phyloP scores from a whole-genome alignment of 148 eudicot genomes.

The Vaccinium myrtillus region DNA sequence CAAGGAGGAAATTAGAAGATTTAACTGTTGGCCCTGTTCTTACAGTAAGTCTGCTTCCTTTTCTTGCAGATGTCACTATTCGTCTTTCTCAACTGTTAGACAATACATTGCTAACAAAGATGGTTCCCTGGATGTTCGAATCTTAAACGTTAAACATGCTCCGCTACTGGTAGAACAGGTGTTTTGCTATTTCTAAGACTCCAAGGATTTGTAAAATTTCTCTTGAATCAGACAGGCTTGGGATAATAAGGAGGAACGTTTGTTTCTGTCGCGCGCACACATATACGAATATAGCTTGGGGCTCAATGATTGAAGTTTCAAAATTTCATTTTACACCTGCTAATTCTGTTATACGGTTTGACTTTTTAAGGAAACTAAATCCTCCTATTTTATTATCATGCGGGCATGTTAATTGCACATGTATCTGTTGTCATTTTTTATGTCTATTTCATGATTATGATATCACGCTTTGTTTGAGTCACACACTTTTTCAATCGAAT shows the following conservation, averaged over 20 bases:
- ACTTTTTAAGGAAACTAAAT: no score
- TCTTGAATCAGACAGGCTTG: neutral
- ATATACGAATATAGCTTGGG: neutral
- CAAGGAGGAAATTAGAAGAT: conserved; percentile 78
- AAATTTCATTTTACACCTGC: neutral
- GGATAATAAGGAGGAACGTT: neutral
- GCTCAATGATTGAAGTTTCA: neutral
- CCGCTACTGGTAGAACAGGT: neutral
- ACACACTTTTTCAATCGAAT: neutral
- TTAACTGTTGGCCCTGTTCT: conserved; percentile 86
- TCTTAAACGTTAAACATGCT: neutral
- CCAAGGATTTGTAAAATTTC: neutral
- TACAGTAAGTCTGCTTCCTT: conserved; percentile 46
- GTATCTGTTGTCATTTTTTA: neutral
- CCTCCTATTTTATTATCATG: neutral
- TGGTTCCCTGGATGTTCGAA: neutral
- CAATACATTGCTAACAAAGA: conserved; percentile 2
- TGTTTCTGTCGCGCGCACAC: neutral
- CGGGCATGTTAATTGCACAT: neutral
- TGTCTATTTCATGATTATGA: neutral
- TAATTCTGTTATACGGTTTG: neutral
- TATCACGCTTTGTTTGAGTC: neutral
- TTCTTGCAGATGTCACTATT: neutral
- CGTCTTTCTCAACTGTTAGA: neutral
- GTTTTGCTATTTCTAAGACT: neutral